Conservation (phyloP, 257 asterid species). For the Lithospermum erythrorhizon region DNA sequence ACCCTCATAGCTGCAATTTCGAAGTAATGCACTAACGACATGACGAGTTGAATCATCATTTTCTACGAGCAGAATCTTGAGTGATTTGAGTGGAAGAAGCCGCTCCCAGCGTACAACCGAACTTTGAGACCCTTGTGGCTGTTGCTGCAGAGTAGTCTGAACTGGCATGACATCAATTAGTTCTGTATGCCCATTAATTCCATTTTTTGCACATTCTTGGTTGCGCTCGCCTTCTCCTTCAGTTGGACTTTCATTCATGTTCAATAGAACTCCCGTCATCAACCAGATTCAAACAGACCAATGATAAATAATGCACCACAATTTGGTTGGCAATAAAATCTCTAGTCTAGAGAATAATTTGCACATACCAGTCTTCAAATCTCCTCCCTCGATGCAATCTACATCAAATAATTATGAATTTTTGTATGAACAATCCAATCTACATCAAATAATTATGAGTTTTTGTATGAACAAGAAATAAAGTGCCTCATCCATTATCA, state of each 20-base stretch:
- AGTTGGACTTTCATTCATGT: constrained; percentile 19
- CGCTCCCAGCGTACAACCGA: constrained; percentile 34
- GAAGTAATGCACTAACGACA: constrained; percentile 43
- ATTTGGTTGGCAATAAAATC: constrained; percentile 19
- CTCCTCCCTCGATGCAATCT: constrained; percentile 1
- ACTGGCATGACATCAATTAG: constrained; percentile 18
- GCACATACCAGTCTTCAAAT: constrained; percentile 22
- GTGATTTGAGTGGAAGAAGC: constrained; percentile 43
- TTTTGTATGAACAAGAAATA: neutral
- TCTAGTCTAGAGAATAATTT: constrained; percentile 18
- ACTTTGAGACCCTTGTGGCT: constrained; percentile 16
- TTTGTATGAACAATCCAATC: neutral
- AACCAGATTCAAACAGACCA: constrained; percentile 40
- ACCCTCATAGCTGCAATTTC: constrained; percentile 53
- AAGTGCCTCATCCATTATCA: neutral
- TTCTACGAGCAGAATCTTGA: constrained; percentile 44
- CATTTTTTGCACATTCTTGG: constrained; percentile 18
- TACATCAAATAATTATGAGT: neutral
- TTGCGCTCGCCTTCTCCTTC: constrained; percentile 21
- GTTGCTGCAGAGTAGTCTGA: constrained; percentile 21
- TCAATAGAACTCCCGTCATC: constrained; percentile 33
- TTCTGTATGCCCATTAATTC: constrained; percentile 12
- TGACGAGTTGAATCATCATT: constrained; percentile 49
- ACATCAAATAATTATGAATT: neutral
- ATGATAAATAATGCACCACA: constrained; percentile 25